Evolutionary conservation across 1,284 basidiomycete genomes (phyloP).

Genomic region (Schizophyllum commune): DNA sequence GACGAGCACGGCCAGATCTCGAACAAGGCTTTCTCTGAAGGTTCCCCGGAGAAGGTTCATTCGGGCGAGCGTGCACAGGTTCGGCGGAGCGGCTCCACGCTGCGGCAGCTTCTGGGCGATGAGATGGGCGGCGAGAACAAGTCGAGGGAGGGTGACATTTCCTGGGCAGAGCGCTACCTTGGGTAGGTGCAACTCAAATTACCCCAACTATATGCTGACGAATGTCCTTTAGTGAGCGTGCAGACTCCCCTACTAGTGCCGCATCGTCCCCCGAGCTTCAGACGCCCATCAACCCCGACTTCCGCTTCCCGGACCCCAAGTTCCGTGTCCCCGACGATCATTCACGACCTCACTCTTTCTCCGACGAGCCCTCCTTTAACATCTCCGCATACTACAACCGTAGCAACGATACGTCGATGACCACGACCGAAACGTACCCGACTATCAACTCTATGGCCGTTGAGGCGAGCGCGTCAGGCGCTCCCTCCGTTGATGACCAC

Average conservation of each 20-base stretch:
- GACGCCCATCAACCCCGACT: constrained; percentile 33
- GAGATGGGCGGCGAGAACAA: constrained; percentile 25
- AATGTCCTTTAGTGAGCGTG: constrained; percentile 20
- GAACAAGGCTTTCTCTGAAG: constrained; percentile 49
- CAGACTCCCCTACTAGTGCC: constrained; percentile 35
- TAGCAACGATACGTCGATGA: not conserved
- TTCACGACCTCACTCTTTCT: constrained; percentile 11
- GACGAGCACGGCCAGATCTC: constrained; percentile 62
- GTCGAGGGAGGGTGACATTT: constrained; percentile 58
- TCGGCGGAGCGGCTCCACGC: constrained; percentile 56
- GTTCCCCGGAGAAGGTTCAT: constrained; percentile 44
- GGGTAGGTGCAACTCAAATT: constrained; percentile 34
- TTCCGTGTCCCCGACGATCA: constrained; percentile 19
- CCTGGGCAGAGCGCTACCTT: constrained; percentile 70
- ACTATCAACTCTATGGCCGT: constrained; percentile 67
- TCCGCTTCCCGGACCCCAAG: constrained; percentile 23
- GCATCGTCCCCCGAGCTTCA: constrained; percentile 36
- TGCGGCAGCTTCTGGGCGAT: constrained; percentile 60
- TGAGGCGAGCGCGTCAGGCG: constrained; percentile 46
- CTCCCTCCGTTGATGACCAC: constrained; percentile 18
- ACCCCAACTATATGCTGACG: not conserved
- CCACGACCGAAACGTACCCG: constrained; percentile 22
- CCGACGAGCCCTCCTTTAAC: not conserved
- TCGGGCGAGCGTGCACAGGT: constrained; percentile 48
- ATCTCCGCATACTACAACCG: not conserved